Evolutionary conservation across 345 rosid genomes (phyloP).

Genomic region (Arabis hirsuta): DNA sequence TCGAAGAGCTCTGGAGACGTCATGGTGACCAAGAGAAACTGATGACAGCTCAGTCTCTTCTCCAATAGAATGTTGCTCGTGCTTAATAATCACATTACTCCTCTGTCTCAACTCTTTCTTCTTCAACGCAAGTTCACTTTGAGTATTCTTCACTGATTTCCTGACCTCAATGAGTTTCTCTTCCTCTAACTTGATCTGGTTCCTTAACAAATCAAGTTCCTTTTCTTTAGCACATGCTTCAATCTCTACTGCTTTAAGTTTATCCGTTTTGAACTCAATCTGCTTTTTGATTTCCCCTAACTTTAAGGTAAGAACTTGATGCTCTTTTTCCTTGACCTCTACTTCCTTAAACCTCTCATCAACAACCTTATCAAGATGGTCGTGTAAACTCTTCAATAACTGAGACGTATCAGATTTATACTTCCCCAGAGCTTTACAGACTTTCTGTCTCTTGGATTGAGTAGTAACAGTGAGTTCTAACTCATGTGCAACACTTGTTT

Average conservation of each 20-base stretch:
- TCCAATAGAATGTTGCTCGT: not conserved
- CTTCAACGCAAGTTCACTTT: slow-evolving; percentile 6
- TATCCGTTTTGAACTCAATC: not conserved
- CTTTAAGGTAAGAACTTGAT: not conserved
- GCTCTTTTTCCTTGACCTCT: not conserved
- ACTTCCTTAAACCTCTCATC: not conserved
- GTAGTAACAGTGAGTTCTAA: not conserved
- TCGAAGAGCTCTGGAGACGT: not conserved
- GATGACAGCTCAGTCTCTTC: slow-evolving; percentile 11
- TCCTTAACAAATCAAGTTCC: slow-evolving; percentile 5
- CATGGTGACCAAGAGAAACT: not conserved
- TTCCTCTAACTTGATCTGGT: slow-evolving; percentile 23
- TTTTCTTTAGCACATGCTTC: slow-evolving; percentile 5
- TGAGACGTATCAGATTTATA: slow-evolving; percentile 11
- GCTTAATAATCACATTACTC: slow-evolving; percentile 21
- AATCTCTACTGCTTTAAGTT: not conserved
- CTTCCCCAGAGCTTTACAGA: not conserved
- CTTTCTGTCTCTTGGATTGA: slow-evolving; percentile 11
- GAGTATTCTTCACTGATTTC: slow-evolving; percentile 1
- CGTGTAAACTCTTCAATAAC: slow-evolving; percentile 8
- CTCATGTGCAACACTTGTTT: not conserved
- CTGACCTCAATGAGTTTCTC: not conserved
- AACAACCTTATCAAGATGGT: not conserved
- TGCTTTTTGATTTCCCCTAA: not conserved
- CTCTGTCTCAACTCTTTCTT: slow-evolving; percentile 19